phyloP scores from a whole-genome alignment of 148 eudicot species.

The Persicaria tinctoria region DNA sequence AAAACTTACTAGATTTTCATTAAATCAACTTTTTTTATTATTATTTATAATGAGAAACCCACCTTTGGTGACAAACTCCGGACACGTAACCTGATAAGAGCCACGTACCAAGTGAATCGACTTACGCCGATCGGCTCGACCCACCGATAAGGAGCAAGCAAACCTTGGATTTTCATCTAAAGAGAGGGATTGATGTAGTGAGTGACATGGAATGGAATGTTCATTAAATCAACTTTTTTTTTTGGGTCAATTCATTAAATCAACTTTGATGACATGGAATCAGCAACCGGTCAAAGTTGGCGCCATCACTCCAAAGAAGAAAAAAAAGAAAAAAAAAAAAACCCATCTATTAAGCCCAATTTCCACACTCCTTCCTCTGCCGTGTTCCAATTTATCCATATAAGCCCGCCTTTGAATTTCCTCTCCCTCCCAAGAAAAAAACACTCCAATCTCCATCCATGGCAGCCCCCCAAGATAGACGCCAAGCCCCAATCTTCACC shows the following conservation, averaged over 20 bases:
- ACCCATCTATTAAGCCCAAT: neutral
- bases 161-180: too few relatives aligned
- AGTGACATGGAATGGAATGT: too few relatives aligned
- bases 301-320: neutral
- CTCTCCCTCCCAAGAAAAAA: neutral
- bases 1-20: neutral
- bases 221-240: neutral
- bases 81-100: too few relatives aligned
- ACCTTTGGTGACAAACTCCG: too few relatives aligned
- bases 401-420: neutral
- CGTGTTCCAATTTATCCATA: neutral
- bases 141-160: too few relatives aligned
- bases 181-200: too few relatives aligned
- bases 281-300: neutral
- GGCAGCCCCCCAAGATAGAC: neutral
- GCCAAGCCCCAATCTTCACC: neutral
- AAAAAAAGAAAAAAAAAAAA: neutral
- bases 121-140: too few relatives aligned
- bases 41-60: too few relatives aligned
- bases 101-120: too few relatives aligned
- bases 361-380: conserved; percentile 4
- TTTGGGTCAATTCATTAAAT: neutral
- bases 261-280: neutral
- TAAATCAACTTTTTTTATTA: neutral
- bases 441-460: neutral